phyloP scores from a whole-genome alignment of 257 asterid species.

The Forsythia viridissima region DNA sequence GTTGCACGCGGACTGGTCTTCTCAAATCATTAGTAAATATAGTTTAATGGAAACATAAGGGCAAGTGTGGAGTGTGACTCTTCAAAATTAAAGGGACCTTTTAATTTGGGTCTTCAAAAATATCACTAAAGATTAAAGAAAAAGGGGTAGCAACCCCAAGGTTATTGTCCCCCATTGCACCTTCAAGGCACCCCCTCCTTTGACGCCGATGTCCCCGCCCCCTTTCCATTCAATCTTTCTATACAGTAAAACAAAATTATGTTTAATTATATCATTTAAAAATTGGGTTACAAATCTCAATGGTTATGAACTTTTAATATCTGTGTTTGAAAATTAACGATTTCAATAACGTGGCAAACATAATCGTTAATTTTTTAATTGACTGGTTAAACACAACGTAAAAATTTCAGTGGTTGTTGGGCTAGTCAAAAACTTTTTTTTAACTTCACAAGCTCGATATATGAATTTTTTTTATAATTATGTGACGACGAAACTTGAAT shows the following conservation, averaged over 20 bases:
- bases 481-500: neutral
- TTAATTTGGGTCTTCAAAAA: constrained; percentile 31
- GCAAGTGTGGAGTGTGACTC: constrained; percentile 1
- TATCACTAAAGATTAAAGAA: constrained; percentile 11
- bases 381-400: no score
- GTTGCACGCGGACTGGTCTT: constrained; percentile 57
- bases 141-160: constrained; percentile 46
- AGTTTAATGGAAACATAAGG: constrained; percentile 10
- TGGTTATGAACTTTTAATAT: no score
- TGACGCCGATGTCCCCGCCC: constrained; percentile 73
- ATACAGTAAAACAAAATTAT: no score
- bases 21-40: constrained; percentile 48
- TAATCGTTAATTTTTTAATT: no score
- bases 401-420: no score
- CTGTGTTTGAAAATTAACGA: neutral
- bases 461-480: no score
- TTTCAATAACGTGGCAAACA: neutral
- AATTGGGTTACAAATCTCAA: neutral
- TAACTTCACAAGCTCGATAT: no score
- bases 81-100: constrained; percentile 25
- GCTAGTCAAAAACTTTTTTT: no score
- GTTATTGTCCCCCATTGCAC: constrained; percentile 49
- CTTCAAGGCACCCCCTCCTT: constrained; percentile 51
- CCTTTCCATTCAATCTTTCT: constrained; percentile 4
- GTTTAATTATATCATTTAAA: no score